Conservation (phyloP, 2,329 filamentous ascomycete species). For the Elsinoe perseae region DNA sequence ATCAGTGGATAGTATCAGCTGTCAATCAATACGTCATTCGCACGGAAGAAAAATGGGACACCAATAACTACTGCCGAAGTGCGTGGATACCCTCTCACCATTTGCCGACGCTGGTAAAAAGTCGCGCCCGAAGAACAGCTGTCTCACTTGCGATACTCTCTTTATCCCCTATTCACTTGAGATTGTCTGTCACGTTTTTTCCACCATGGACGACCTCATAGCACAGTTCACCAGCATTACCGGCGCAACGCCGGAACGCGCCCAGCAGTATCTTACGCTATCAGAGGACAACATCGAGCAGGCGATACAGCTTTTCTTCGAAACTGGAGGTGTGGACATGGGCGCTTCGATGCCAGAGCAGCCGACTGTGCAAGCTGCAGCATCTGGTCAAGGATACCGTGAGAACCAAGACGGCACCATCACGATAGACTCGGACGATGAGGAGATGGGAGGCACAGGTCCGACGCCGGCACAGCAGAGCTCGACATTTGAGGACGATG, state of each 20-base stretch:
- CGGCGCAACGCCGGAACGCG: constrained; percentile 62
- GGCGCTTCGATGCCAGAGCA: constrained; percentile 32
- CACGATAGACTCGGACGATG: constrained; percentile 69
- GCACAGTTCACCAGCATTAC: constrained; percentile 77
- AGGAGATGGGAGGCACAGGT: constrained; percentile 42
- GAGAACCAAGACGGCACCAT: constrained; percentile 57
- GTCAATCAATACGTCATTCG: background rate
- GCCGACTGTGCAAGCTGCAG: constrained; percentile 19
- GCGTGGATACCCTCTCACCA: background rate
- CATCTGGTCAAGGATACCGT: constrained; percentile 28
- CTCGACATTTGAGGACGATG: constrained; percentile 64
- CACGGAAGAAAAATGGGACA: background rate
- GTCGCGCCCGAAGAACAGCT: background rate
- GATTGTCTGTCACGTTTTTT: background rate
- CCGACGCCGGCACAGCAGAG: constrained; percentile 14
- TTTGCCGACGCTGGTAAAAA: background rate
- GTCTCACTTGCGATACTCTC: background rate
- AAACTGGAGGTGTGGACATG: constrained; percentile 66
- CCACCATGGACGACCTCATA: constrained; percentile 51
- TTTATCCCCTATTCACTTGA: background rate
- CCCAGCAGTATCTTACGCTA: constrained; percentile 74
- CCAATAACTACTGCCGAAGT: background rate
- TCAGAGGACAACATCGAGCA: constrained; percentile 77
- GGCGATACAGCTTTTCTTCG: constrained; percentile 83
- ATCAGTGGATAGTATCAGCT: background rate